These are phyloP conservation scores for Nicotiana knightiana DNA, from an alignment of 257 asterid species.

Conservation along the genomic window DNA sequence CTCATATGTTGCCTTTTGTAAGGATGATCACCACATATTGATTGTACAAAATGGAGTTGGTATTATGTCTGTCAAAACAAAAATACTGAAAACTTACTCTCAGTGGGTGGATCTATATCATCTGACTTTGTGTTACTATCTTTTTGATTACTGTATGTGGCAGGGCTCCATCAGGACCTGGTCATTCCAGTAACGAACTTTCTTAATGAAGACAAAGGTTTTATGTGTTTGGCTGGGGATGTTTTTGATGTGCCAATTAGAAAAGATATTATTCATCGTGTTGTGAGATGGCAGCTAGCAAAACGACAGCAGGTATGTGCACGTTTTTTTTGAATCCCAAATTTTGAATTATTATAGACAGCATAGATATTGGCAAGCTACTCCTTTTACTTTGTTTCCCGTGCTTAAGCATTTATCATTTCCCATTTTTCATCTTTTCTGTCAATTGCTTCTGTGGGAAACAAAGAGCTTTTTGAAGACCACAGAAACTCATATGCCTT, in stretches of 20 bases:
- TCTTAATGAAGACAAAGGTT: slow-evolving; percentile 72
- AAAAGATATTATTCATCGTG: slow-evolving; percentile 92
- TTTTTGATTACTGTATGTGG: slow-evolving; percentile 20
- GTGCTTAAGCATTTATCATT: not conserved
- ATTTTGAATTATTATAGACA: not conserved
- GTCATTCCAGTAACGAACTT: slow-evolving; percentile 76
- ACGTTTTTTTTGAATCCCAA: not conserved
- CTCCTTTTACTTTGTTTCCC: not conserved
- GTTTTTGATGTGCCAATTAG: slow-evolving; percentile 87
- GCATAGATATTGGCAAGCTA: not conserved
- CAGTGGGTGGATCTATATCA: not conserved
- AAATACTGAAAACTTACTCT: not conserved
- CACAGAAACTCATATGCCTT: not conserved
- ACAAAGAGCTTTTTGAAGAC: not conserved
- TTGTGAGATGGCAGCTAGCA: slow-evolving; percentile 99
- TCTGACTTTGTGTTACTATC: not conserved
- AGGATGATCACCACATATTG: not conserved
- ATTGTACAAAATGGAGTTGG: not conserved
- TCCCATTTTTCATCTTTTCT: not conserved
- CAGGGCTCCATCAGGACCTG: slow-evolving; percentile 77
- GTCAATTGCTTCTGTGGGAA: not conserved
- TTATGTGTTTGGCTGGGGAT: slow-evolving; percentile 84
- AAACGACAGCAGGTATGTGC: slow-evolving; percentile 71
- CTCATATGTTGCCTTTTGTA: not conserved
- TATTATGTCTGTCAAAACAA: not conserved